Percentiles rank a stretch among this genome's conserved stretches.
Evolutionary conservation across 768 basidiomycete genomes (phyloP).

Genomic region (Tulasnella sp.): DNA sequence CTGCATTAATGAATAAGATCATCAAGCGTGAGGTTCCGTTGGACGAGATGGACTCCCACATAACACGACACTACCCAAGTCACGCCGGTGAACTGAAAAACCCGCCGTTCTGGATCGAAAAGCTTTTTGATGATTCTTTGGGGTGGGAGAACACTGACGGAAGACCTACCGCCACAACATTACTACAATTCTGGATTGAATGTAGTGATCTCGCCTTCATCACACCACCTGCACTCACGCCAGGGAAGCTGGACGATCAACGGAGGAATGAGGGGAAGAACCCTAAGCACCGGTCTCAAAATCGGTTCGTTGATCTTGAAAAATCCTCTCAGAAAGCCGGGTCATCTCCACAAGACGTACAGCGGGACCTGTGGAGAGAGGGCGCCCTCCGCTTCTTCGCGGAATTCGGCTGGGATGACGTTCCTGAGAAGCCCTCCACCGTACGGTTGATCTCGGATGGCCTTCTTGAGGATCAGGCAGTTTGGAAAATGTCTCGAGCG

Average conservation of each 20-base stretch:
- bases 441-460: too few relatives aligned
- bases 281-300: neutral
- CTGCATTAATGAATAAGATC: neutral
- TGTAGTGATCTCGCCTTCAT: slow-evolving; percentile 1
- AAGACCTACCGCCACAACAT: too few relatives aligned
- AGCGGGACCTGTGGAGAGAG: neutral
- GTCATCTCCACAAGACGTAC: neutral
- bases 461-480: too few relatives aligned
- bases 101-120: neutral
- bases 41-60: neutral
- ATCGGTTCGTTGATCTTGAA: neutral
- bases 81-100: neutral
- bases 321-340: neutral
- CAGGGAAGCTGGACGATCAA: neutral
- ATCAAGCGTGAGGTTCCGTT: neutral
- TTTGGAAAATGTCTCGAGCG: too few relatives aligned
- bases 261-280: neutral
- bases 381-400: too few relatives aligned
- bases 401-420: too few relatives aligned
- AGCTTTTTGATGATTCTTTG: neutral
- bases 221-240: neutral
- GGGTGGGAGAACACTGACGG: neutral
- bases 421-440: too few relatives aligned
- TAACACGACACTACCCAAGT: neutral
- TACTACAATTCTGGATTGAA: neutral